Evolutionary conservation across 1,284 basidiomycete genomes (phyloP).

Genomic region (Vanrija humicola): DNA sequence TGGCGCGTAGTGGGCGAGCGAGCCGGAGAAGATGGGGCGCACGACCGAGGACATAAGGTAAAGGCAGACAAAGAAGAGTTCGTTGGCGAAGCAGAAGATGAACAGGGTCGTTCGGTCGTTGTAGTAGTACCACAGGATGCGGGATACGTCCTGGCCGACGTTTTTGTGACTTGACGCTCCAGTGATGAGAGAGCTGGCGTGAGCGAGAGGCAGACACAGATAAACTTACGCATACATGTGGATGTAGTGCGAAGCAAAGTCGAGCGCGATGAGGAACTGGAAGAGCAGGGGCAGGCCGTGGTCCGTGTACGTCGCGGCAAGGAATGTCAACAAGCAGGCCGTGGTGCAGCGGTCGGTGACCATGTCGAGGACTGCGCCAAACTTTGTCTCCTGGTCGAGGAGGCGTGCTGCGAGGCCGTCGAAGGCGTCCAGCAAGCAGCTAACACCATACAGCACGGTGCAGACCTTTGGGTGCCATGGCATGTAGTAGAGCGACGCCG

Average conservation of each 20-base stretch:
- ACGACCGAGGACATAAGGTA: conserved; percentile 89
- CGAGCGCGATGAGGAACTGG: conserved; percentile 93
- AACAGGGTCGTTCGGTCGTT: conserved; percentile 83
- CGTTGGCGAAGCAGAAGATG: conserved; percentile 93
- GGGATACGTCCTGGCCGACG: conserved; percentile 84
- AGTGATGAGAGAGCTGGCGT: conserved; percentile 77
- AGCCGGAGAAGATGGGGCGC: conserved; percentile 41
- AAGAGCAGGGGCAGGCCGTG: conserved; percentile 74
- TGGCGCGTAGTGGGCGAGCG: conserved; percentile 15
- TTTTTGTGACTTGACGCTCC: conserved; percentile 90
- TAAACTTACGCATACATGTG: conserved; percentile 93
- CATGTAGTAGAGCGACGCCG: conserved; percentile 88
- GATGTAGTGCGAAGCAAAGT: conserved; percentile 99
- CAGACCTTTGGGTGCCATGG: conserved; percentile 88
- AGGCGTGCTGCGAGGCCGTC: conserved; percentile 92
- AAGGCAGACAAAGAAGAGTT: conserved; percentile 91
- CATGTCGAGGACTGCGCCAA: conserved; percentile 98
- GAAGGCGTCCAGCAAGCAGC: conserved; percentile 91
- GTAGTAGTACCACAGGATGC: conserved; percentile 91
- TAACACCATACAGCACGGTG: conserved; percentile 84
- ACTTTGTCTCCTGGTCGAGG: conserved; percentile 86
- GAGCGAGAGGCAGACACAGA: background rate
- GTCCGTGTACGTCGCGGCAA: conserved; percentile 61
- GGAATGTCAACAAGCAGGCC: conserved; percentile 88
- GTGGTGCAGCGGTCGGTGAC: conserved; percentile 99